Evolutionary conservation across 805 yeast species (phyloP).

Genomic region (Maudiozyma serrabonitensis): DNA sequence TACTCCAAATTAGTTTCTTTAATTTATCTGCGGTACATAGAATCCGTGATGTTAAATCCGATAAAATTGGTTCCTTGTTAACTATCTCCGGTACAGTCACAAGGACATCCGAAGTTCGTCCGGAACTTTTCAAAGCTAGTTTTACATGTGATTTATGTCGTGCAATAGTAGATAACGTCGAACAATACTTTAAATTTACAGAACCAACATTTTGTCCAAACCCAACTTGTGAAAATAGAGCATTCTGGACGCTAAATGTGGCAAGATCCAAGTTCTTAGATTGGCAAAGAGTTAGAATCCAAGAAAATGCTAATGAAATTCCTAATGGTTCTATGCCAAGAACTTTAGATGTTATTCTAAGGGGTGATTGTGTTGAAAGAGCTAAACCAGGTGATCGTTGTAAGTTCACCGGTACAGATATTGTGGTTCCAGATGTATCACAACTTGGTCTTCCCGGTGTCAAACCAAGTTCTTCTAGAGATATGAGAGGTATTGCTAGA

Average conservation of each 20-base stretch:
- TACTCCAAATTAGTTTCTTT: conserved; percentile 85
- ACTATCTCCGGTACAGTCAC: conserved; percentile 92
- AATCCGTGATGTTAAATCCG: conserved; percentile 84
- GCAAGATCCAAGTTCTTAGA: conserved; percentile 81
- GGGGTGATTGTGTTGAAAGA: conserved; percentile 91
- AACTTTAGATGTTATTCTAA: conserved; percentile 79
- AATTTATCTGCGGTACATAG: conserved; percentile 74
- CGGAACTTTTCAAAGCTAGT: conserved; percentile 78
- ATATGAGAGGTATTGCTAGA: conserved; percentile 38
- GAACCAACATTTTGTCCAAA: conserved; percentile 90
- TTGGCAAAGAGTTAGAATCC: conserved; percentile 94
- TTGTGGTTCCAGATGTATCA: conserved; percentile 88
- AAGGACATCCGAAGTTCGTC: conserved; percentile 91
- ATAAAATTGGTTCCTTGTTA: conserved; percentile 74
- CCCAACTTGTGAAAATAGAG: conserved; percentile 79
- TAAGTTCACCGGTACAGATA: conserved; percentile 86
- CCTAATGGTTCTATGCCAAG: conserved; percentile 99
- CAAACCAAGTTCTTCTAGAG: conserved; percentile 73
- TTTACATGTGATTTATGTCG: conserved; percentile 86
- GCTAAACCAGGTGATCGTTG: conserved; percentile 98
- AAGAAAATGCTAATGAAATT: conserved; percentile 91
- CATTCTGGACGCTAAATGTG: conserved; percentile 75
- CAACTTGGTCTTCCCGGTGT: conserved; percentile 94
- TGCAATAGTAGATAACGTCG: conserved; percentile 78
- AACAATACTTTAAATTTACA: conserved; percentile 86